Evolutionary conservation across 345 rosid species (phyloP).

Genomic region (Eucalyptus paniculata): DNA sequence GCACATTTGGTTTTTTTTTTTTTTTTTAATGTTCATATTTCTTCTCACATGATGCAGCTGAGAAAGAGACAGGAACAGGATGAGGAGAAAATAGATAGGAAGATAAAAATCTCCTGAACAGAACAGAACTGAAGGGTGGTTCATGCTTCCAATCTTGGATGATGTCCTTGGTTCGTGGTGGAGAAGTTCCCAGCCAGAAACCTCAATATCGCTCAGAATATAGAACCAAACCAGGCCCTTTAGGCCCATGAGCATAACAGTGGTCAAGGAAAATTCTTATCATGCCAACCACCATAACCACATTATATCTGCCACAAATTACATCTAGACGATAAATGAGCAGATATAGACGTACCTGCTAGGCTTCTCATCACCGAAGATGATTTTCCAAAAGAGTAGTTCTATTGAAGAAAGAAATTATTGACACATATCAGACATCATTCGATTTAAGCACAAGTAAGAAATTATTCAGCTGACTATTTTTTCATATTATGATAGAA

Average conservation of each 20-base stretch:
- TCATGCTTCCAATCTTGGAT: neutral
- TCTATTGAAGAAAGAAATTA: constrained; percentile 36
- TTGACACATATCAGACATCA: neutral
- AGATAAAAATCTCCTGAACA: neutral
- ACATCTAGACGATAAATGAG: neutral
- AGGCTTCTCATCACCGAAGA: constrained; percentile 88
- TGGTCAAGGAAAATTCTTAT: neutral
- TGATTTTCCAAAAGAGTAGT: constrained; percentile 89
- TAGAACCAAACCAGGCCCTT: neutral
- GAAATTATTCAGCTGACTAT: neutral
- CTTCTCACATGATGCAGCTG: neutral
- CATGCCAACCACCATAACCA: neutral
- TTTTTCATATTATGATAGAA: neutral
- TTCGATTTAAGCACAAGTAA: neutral
- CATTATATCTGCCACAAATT: neutral
- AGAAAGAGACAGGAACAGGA: neutral
- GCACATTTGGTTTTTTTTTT: neutral
- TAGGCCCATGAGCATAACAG: neutral
- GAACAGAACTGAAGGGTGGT: neutral
- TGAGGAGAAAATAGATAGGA: neutral
- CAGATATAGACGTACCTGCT: constrained; percentile 49
- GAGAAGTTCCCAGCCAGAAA: neutral
- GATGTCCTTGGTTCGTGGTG: neutral
- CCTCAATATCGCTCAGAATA: neutral
- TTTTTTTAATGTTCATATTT: neutral